Conservation (phyloP, 495 filamentous ascomycete species). For the Tuber borchii region DNA sequence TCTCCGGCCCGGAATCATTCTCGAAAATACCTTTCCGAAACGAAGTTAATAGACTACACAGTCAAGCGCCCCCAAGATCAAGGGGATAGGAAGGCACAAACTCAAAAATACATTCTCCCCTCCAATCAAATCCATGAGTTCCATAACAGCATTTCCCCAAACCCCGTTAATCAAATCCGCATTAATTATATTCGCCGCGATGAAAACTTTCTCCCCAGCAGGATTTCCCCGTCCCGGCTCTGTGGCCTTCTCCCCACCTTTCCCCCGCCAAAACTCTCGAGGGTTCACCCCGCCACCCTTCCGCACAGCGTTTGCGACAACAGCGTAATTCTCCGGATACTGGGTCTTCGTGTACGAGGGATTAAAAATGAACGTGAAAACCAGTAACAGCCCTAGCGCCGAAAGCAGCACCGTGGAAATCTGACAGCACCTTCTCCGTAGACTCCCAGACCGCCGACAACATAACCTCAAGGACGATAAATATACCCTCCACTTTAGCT, state of each 20-base stretch:
- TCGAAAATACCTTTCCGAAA: constrained; percentile 53
- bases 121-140: constrained; percentile 58
- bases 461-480: constrained; percentile 1
- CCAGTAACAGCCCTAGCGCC: constrained; percentile 27
- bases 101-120: constrained; percentile 53
- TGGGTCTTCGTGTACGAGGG: constrained; percentile 57
- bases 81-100: constrained; percentile 6
- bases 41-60: neutral
- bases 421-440: constrained; percentile 21
- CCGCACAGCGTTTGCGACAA: constrained; percentile 44
- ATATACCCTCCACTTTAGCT: neutral
- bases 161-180: constrained; percentile 54
- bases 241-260: constrained; percentile 39
- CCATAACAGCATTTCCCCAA: constrained; percentile 60
- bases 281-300: constrained; percentile 32
- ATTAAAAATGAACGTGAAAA: constrained; percentile 50
- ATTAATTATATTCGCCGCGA: constrained; percentile 70
- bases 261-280: constrained; percentile 29
- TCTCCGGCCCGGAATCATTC: constrained; percentile 55
- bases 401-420: constrained; percentile 10
- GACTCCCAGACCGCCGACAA: constrained; percentile 4
- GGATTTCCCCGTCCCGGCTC: constrained; percentile 56
- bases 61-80: neutral
- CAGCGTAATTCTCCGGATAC: constrained; percentile 49
- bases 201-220: constrained; percentile 62